phyloP scores from a whole-genome alignment of 2,329 filamentous ascomycete genomes.

The Fusarium anthophilum region DNA sequence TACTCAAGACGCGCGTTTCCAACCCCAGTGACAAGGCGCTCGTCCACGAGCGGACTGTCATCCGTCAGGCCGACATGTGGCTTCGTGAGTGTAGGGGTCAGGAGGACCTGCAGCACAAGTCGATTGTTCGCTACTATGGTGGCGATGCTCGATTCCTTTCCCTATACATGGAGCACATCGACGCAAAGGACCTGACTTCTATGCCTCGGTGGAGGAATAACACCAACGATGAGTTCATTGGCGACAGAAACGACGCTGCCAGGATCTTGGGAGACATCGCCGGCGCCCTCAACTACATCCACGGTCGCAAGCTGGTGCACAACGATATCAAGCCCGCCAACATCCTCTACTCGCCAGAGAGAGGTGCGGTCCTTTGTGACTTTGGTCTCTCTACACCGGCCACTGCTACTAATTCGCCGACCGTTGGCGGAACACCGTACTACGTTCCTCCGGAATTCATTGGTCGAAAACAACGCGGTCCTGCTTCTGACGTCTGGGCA shows the following conservation, averaged over 20 bases:
- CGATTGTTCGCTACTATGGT: slow-evolving; percentile 67
- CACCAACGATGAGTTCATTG: slow-evolving; percentile 60
- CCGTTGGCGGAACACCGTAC: slow-evolving; percentile 67
- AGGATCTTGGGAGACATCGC: slow-evolving; percentile 65
- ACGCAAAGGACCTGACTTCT: slow-evolving; percentile 63
- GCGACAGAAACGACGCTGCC: slow-evolving; percentile 58
- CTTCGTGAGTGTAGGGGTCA: slow-evolving; percentile 66
- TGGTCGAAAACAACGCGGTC: slow-evolving; percentile 61
- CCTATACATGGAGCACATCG: slow-evolving; percentile 70
- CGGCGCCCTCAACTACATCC: slow-evolving; percentile 65
- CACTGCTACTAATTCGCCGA: slow-evolving; percentile 55
- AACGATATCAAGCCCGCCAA: slow-evolving; percentile 72
- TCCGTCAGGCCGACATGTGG: slow-evolving; percentile 69
- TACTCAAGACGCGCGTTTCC: slow-evolving; percentile 63
- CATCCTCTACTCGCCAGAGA: slow-evolving; percentile 67
- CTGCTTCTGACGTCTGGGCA: slow-evolving; percentile 68
- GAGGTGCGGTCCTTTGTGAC: slow-evolving; percentile 69
- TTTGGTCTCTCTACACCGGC: slow-evolving; percentile 65
- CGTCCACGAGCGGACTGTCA: slow-evolving; percentile 63
- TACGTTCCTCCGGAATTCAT: slow-evolving; percentile 71
- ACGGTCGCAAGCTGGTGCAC: slow-evolving; percentile 63
- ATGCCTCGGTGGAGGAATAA: slow-evolving; percentile 60
- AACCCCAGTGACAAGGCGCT: slow-evolving; percentile 56
- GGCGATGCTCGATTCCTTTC: slow-evolving; percentile 69
- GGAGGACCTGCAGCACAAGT: slow-evolving; percentile 63